Evolutionary conservation across 108 stramenopile species (phyloP), one percentile per base, ranked within the genome.

Genomic region (Cylindrotheca closterium): DNA sequence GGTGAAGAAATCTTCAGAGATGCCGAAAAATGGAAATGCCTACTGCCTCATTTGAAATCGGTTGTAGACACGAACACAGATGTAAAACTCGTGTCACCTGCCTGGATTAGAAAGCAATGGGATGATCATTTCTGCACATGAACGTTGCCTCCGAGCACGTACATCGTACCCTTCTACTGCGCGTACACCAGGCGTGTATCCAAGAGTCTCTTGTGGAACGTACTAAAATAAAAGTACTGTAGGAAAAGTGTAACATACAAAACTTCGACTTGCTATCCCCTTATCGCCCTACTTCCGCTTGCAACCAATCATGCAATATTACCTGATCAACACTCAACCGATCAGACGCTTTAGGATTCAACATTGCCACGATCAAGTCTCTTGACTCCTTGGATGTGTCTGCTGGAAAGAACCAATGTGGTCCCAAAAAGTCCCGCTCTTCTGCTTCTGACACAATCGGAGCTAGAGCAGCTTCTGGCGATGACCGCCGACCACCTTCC

Each of bases 351-450:
- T 82, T 65, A 8, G 92, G 92, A 70, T 94, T 91, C 30, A 94
- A 60, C 92, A 94, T 94, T n/a, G 82, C 83, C 4, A 89, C 84
- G 54, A 94, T 94, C 73, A 91, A 60, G 66, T 94, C 89, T 58
- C 88, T 70, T 2, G 87, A 85, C 45, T 82, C 82, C 22, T 60
- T 73, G 18, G 76, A 81, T 17, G 84, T 79, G 30, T 71, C 68
- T 49, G 67, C 71, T 3, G 87, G 88, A 68, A 89, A 90, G 62
- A 94, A 94, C 89, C 88, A 94, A 47, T 89, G 86, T 31, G 87
- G 87, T 1, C 92, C 87, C 55, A 89, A 47, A 71, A 79, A 78
- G 56, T 84, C 79, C 48, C 78, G 73, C 62, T 86, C 83, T 34
- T 88, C 92, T 12, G 69, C 80, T n/a, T 79, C 87, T 23, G 84